These are phyloP conservation scores for Solanum appendiculatum DNA, from an alignment of 257 asterid genomes.

Conservation along the genomic window DNA sequence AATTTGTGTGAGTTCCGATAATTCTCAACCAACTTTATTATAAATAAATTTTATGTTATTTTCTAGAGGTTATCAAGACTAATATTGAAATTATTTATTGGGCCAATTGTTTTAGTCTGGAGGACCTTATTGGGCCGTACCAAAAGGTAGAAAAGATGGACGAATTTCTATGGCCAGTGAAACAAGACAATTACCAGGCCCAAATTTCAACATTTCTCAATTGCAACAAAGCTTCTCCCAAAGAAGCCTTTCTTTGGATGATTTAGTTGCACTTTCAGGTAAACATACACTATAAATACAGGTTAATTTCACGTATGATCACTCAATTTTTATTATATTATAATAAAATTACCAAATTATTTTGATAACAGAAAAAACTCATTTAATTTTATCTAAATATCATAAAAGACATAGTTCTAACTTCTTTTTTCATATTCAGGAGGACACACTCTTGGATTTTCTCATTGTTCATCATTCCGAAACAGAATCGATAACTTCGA, in stretches of 20 bases:
- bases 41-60: background rate
- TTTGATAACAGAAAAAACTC: too few relatives aligned
- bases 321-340: background rate
- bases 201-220: conserved; percentile 63
- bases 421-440: conserved; percentile 22
- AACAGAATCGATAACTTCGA: conserved; percentile 69
- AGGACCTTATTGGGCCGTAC: conserved; percentile 78
- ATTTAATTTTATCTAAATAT: background rate
- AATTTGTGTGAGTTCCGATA: background rate
- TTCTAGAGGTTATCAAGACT: background rate
- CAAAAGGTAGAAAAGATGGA: conserved; percentile 82
- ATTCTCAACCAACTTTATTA: background rate
- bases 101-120: conserved; percentile 39
- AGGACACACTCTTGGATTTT: conserved; percentile 84
- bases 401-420: too few relatives aligned
- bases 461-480: conserved; percentile 82
- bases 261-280: conserved; percentile 83
- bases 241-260: conserved; percentile 62
- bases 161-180: conserved; percentile 54
- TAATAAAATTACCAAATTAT: background rate
- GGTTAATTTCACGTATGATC: background rate
- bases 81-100: background rate
- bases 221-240: conserved; percentile 66
- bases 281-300: background rate
- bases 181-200: conserved; percentile 49